These are phyloP conservation scores for Laguncularia racemosa DNA, from an alignment of 345 rosid species.

Conservation along the genomic window DNA sequence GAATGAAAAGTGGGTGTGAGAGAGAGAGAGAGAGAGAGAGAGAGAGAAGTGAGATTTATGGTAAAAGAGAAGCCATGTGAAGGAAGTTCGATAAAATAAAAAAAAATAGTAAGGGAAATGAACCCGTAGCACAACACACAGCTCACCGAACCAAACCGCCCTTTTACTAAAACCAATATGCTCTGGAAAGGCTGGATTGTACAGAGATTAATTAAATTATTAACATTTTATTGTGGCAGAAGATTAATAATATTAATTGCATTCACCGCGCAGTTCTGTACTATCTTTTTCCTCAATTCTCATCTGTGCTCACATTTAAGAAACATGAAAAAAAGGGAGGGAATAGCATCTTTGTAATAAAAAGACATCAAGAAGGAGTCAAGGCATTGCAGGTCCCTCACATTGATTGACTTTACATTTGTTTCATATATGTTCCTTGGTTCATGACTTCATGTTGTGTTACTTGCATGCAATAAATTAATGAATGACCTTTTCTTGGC, in stretches of 20 bases:
- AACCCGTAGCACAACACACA: slow-evolving; percentile 19
- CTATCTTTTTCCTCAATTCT: background rate
- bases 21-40: slow-evolving; percentile 4
- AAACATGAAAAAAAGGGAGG: slow-evolving; percentile 12
- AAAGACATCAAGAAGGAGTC: slow-evolving; percentile 43
- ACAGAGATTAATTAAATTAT: background rate
- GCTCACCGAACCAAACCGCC: slow-evolving; percentile 36
- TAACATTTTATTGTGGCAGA: background rate
- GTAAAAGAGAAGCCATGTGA: slow-evolving; percentile 39
- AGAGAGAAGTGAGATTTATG: slow-evolving; percentile 30
- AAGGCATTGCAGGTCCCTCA: slow-evolving; percentile 20
- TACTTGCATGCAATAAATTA: slow-evolving; percentile 4
- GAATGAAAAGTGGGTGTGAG: background rate
- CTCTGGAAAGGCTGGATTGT: background rate
- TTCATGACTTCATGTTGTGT: background rate
- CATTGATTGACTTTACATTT: slow-evolving; percentile 41
- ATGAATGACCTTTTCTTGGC: background rate
- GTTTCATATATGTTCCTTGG: background rate
- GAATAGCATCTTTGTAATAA: slow-evolving; percentile 53
- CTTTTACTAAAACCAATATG: slow-evolving; percentile 16
- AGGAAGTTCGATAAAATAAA: slow-evolving; percentile 5
- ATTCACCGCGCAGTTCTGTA: slow-evolving; percentile 3
- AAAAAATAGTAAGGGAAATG: background rate
- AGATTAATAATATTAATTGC: background rate
- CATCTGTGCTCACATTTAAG: slow-evolving; percentile 18